Base-by-base conservation (phyloP, 306 rosid species). In the Amphicarpaea edgeworthii region DNA sequence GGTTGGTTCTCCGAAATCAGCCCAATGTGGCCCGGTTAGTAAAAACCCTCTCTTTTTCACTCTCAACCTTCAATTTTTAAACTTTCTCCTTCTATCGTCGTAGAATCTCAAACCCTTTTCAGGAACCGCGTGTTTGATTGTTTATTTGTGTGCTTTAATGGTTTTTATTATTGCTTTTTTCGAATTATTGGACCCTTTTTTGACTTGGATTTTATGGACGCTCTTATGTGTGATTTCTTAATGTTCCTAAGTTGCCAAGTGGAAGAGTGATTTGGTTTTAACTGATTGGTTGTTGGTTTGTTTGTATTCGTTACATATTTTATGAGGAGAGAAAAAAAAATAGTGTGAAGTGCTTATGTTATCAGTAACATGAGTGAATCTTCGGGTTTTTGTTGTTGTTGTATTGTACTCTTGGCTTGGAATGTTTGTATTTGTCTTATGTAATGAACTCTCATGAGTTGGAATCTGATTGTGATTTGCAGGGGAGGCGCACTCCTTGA, bases 21-120 rank as follows among this genome's bases (percentile, higher is more conserved):
- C 89, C 93, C 97, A 92, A 86, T 92, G 98, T 95, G 99, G 99
- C 99, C 99, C 7, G 99, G 99, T 95, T 67, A 21, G 96, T n/a
- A 14, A 58, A 70, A 61, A 55, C 15, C 43, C 9, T 3, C 57
- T 28, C 46, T 47, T 85, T 77, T 40, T 80, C 30, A 40, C 19
- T 72, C 77, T 1, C 40, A 40, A 49, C 16, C 58, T 20, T 6
- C 72, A 16, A 62, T 23, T 58, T 47, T 38, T 6, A 6, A 7
- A 16, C 21, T 75, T 41, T 16, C 0, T 50, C 3, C 21, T 37
- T 1, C 41, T 6, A 37, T 37, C 41, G 10, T 28, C 1, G 3
- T 24, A n/a, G n/a, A n/a, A n/a, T n/a, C n/a, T 28, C 40, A 34
- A 49, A n/a, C 55, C 55, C 55, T 58, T 58, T 26, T 26, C 11